Evolutionary conservation across 1,284 basidiomycete species (phyloP), one percentile per base, ranked within the genome.

Genomic region (Inonotus hispidus): DNA sequence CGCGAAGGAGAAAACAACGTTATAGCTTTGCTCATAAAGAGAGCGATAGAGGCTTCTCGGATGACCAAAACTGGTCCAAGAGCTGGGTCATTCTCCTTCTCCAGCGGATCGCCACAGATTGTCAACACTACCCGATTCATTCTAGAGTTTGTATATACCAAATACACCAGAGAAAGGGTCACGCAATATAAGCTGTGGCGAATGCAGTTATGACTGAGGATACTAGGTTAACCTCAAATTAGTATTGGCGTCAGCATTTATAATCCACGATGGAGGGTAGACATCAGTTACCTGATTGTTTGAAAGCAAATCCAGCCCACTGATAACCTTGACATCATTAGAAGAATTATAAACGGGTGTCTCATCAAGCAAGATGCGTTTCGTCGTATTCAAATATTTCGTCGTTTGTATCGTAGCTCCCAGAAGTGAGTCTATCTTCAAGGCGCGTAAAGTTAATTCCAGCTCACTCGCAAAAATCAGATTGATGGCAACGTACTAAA

Each of bases 341-440:
- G 66, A 69, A 53, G 52, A 68, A 65, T 60, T 69, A 50, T 46
- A 59, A 59, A 70, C 70, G 3, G 73, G 70, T 1, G 73, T 71
- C 10, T 79, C 78, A 65, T 91, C 87, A 27, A 86, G 83, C 27
- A 94, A 76, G 53, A 98, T 80, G 53, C 82, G 77, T 64, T 85
- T 85, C 59, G 79, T 81, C 7, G 76, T 74, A 39, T 74, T 73
- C 8, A 87, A 88, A 73, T 88, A 97, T 21, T 87, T 81, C 1
- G 93, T 95, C 60, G 82, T 77, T 68, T 98, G 95, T 0, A 96
- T 71, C 0, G 92, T 93, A 0, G 94, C 95, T 1, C 95, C 95
- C 11, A 97, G 78, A 1, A 97, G 52, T 0, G 91, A 94, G 71
- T 97, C 94, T 57, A 92, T 71, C 87, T 91, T 1, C 5, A 5